These are phyloP conservation scores for Boletus smithii DNA, from an alignment of 1,284 basidiomycete genomes.

Conservation along the genomic window DNA sequence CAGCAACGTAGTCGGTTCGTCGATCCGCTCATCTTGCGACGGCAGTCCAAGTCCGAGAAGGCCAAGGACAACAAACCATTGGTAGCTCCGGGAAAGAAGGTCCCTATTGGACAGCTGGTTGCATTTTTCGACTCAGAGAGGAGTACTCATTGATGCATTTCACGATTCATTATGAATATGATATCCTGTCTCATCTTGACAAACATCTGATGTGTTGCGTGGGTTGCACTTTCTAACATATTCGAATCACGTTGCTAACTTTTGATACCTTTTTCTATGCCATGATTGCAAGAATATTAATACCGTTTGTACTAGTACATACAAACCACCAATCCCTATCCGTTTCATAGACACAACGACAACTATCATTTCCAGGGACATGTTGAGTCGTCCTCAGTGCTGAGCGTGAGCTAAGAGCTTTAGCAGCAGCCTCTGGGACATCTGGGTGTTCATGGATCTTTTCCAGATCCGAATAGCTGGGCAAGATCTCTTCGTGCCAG, in stretches of 20 bases:
- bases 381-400: no score
- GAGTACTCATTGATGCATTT: slow-evolving; percentile 19
- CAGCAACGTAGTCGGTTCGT: slow-evolving; percentile 46
- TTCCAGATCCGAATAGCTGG: no score
- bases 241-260: neutral
- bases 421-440: no score
- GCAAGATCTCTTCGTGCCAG: no score
- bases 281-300: neutral
- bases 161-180: neutral
- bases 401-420: no score
- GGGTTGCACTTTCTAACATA: neutral
- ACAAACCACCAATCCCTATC: neutral
- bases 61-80: slow-evolving; percentile 36
- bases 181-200: slow-evolving; percentile 1
- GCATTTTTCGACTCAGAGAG: slow-evolving; percentile 76
- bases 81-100: slow-evolving; percentile 46
- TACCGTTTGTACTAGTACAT: slow-evolving; percentile 7
- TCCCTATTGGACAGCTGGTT: slow-evolving; percentile 72
- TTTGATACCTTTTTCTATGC: slow-evolving; percentile 1
- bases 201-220: neutral
- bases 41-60: slow-evolving; percentile 52
- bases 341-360: neutral
- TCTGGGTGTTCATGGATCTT: no score
- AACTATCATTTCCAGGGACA: no score
- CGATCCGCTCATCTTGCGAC: slow-evolving; percentile 66